phyloP scores from a whole-genome alignment of 2,329 filamentous ascomycete species.

The Emmonsia crescens region DNA sequence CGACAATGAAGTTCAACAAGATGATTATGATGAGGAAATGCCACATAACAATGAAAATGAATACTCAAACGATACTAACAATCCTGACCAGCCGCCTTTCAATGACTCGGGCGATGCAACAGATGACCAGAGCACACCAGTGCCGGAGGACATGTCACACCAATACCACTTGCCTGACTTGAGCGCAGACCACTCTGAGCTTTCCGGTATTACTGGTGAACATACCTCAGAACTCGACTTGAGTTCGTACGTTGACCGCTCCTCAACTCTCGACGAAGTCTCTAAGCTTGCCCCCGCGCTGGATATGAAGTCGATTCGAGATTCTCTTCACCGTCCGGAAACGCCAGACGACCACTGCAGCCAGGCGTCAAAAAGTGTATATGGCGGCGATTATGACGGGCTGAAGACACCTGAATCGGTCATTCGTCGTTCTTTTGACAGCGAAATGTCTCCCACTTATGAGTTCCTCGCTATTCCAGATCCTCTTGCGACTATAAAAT shows the following conservation, averaged over 20 bases:
- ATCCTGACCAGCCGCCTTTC: constrained; percentile 17
- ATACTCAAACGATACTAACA: constrained; percentile 1
- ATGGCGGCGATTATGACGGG: constrained; percentile 44
- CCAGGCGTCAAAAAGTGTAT: constrained; percentile 22
- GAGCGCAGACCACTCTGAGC: constrained; percentile 34
- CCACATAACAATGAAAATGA: constrained; percentile 43
- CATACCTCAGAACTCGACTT: constrained; percentile 38
- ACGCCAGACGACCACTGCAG: constrained; percentile 45
- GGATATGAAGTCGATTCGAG: constrained; percentile 26
- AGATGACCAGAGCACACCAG: constrained; percentile 25
- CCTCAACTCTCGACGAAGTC: constrained; percentile 20
- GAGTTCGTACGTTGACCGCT: constrained; percentile 43
- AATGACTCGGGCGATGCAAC: constrained; percentile 20
- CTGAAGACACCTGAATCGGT: constrained; percentile 79
- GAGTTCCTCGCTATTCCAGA: constrained; percentile 53
- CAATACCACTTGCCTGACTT: constrained; percentile 13
- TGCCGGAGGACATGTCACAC: constrained; percentile 24
- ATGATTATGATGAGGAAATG: constrained; percentile 46
- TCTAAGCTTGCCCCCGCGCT: constrained; percentile 15
- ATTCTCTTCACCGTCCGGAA: constrained; percentile 31
- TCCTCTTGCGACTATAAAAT: constrained; percentile 76
- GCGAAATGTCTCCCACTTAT: constrained; percentile 29
- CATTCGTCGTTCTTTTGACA: constrained; percentile 61
- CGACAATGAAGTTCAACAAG: constrained; percentile 20
- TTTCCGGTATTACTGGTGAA: constrained; percentile 31